These are phyloP conservation scores for Paramecium sonneborni DNA, from an alignment of 73 alveolate species.

Conservation along the genomic window DNA sequence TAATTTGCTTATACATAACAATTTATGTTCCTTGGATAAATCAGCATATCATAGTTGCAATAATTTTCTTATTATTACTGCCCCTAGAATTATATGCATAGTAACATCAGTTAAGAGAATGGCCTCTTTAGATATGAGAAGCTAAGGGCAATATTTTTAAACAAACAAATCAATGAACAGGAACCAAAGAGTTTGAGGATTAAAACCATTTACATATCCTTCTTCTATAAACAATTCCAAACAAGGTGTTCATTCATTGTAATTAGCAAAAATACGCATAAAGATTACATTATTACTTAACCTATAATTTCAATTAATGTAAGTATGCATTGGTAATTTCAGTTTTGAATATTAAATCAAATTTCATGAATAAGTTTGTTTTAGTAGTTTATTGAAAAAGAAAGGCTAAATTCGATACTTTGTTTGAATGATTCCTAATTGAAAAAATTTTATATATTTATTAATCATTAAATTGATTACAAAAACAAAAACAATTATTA, in stretches of 20 bases:
- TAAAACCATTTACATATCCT: neutral
- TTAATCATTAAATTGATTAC: slow-evolving; percentile 14
- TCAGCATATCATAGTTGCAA: too few relatives aligned
- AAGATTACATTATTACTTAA: neutral
- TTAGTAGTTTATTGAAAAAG: too few relatives aligned
- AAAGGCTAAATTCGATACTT: too few relatives aligned
- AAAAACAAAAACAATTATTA: slow-evolving; percentile 4
- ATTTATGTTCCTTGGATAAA: neutral
- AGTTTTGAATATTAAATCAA: neutral
- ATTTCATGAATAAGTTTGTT: neutral
- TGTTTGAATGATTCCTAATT: neutral
- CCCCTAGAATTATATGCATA: too few relatives aligned
- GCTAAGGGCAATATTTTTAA: too few relatives aligned
- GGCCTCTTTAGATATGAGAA: neutral
- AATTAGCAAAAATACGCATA: neutral
- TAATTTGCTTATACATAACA: neutral
- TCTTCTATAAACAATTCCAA: neutral
- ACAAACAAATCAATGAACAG: neutral
- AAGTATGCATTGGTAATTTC: neutral
- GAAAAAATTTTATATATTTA: neutral
- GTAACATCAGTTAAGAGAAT: too few relatives aligned
- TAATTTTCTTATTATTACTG: too few relatives aligned
- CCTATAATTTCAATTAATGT: neutral
- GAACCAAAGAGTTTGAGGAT: neutral
- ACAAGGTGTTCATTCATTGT: neutral